These are phyloP conservation scores for Termitomyces bulborhizus DNA, from an alignment of 768 basidiomycete species.

Conservation along the genomic window DNA sequence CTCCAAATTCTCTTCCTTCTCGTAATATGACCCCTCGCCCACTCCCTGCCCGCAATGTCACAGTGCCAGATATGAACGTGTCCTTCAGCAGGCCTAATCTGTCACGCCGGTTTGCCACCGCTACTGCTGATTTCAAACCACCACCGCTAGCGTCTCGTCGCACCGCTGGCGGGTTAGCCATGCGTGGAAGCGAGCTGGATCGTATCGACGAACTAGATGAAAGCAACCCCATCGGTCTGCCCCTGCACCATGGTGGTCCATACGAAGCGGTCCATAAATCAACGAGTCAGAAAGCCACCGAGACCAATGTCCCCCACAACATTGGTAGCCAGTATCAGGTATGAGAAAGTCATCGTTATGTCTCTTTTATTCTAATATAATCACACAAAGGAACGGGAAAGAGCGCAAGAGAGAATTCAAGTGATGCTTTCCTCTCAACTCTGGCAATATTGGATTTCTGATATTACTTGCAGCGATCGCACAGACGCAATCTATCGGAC, in stretches of 20 bases:
- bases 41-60: constrained; percentile 10
- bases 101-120: constrained; percentile 18
- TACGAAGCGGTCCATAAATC: constrained; percentile 54
- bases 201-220: constrained; percentile 77
- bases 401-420: constrained; percentile 4
- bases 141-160: constrained; percentile 12
- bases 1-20: constrained; percentile 4
- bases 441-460: not conserved
- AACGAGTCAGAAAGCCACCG: constrained; percentile 17
- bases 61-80: constrained; percentile 12
- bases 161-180: constrained; percentile 12
- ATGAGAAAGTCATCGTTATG: not conserved
- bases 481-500: constrained; percentile 4
- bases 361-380: constrained; percentile 2
- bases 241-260: constrained; percentile 67
- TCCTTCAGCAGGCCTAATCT: constrained; percentile 15
- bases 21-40: constrained; percentile 9
- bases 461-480: not conserved
- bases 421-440: constrained; percentile 2
- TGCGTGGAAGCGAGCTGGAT: constrained; percentile 40
- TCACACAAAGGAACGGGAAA: constrained; percentile 1
- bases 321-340: constrained; percentile 17
- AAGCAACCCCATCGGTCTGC: constrained; percentile 58
- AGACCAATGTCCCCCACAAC: constrained; percentile 18
- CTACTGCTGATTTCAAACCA: constrained; percentile 16